These are phyloP conservation scores for Leccinum fibrillosum DNA, from an alignment of 768 basidiomycete species.

Conservation along the genomic window DNA sequence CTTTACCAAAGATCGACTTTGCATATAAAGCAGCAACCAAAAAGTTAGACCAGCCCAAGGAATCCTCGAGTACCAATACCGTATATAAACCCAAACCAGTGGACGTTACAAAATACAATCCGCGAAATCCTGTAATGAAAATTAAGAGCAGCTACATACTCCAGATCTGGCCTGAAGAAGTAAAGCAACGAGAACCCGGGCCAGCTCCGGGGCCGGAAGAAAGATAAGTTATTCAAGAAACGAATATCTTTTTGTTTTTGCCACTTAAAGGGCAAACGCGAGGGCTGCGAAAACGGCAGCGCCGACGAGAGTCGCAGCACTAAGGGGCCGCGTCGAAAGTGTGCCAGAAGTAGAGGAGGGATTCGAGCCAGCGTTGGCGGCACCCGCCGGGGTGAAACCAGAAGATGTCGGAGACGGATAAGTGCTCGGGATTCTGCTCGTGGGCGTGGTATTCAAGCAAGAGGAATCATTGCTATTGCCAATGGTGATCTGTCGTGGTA, in stretches of 20 bases:
- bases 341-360: slow-evolving; percentile 20
- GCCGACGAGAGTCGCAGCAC: slow-evolving; percentile 20
- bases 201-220: slow-evolving; percentile 11
- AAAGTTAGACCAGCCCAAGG: slow-evolving; percentile 13
- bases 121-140: slow-evolving; percentile 1
- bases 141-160: slow-evolving; percentile 5
- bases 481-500: slow-evolving; percentile 33
- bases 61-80: background rate
- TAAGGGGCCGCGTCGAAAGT: slow-evolving; percentile 23
- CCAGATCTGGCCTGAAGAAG: slow-evolving; percentile 10
- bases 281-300: slow-evolving; percentile 19
- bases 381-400: slow-evolving; percentile 31
- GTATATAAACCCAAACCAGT: slow-evolving; percentile 11
- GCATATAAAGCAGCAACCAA: slow-evolving; percentile 6
- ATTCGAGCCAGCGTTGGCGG: slow-evolving; percentile 32
- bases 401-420: slow-evolving; percentile 14
- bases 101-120: slow-evolving; percentile 7
- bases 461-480: slow-evolving; percentile 34
- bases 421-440: background rate
- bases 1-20: slow-evolving; percentile 10
- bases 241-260: slow-evolving; percentile 1
- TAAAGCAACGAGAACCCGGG: background rate
- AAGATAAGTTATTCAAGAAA: slow-evolving; percentile 17
- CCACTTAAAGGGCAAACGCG: slow-evolving; percentile 23
- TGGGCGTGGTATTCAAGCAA: slow-evolving; percentile 29